These are phyloP conservation scores for Elasticomyces elasticus DNA, from an alignment of 495 filamentous ascomycete species.

Conservation along the genomic window DNA sequence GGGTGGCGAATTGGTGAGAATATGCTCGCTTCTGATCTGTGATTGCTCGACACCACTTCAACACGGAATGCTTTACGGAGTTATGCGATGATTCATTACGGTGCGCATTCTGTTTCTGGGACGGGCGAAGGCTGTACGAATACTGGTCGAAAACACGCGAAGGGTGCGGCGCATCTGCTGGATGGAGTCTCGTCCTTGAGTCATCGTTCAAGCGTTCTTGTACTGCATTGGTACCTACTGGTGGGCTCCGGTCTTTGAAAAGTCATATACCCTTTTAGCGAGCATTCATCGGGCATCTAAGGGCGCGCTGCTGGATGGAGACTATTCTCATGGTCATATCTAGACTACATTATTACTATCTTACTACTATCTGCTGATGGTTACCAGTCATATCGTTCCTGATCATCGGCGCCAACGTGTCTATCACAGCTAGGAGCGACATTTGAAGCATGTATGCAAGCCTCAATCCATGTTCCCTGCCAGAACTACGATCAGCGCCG, in stretches of 20 bases:
- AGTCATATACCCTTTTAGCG: conserved; percentile 6
- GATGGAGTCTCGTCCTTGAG: not conserved
- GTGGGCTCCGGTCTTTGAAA: not conserved
- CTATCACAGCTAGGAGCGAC: not conserved
- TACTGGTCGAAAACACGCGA: not conserved
- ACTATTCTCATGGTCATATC: not conserved
- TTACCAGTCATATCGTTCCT: not conserved
- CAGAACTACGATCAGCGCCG: conserved; percentile 5
- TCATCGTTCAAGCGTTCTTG: conserved; percentile 2
- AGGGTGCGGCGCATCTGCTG: not conserved
- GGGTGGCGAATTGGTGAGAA: not conserved
- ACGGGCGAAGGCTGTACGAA: not conserved
- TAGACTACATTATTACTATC: not conserved
- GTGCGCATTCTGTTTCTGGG: not conserved
- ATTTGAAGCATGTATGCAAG: not conserved
- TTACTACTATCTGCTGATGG: not conserved
- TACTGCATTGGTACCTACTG: not conserved
- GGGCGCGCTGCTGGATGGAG: not conserved
- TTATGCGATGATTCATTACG: not conserved
- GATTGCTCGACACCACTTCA: not conserved
- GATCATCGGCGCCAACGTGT: not conserved
- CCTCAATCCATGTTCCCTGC: not conserved
- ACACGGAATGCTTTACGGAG: not conserved
- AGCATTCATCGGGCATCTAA: not conserved
- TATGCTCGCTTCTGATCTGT: not conserved